Evolutionary conservation across 371 early-diverging fungal species (phyloP).

Genomic region (Syncephalastrum contaminatum): DNA sequence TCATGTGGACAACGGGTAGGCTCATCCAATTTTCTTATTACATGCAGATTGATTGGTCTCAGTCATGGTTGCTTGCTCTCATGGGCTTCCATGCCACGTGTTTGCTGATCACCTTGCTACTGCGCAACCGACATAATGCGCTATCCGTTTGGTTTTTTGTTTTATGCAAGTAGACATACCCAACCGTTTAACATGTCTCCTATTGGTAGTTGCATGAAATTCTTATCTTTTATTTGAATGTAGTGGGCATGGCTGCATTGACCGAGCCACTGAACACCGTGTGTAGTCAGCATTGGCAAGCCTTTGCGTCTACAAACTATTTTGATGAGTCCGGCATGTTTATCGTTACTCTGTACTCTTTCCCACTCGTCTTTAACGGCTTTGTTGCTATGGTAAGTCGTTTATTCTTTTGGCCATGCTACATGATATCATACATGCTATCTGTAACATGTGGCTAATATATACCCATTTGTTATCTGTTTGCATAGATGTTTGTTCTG

Average conservation of each 20-base stretch:
- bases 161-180: conserved; percentile 22
- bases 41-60: conserved; percentile 48
- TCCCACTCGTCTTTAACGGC: conserved; percentile 43
- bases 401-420: background rate
- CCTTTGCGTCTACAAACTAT: conserved; percentile 39
- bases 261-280: conserved; percentile 43
- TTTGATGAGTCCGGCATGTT: conserved; percentile 50
- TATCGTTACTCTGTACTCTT: conserved; percentile 41
- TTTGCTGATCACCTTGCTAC: conserved; percentile 18
- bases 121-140: conserved; percentile 27
- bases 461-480: conserved; percentile 2
- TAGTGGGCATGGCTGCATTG: conserved; percentile 40
- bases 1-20: background rate
- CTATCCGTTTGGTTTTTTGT: conserved; percentile 34
- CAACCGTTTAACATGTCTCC: background rate
- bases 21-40: background rate
- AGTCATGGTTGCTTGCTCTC: conserved; percentile 36
- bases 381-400: conserved; percentile 38
- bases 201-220: background rate
- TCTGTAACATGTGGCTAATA: background rate
- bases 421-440: background rate
- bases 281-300: conserved; percentile 28
- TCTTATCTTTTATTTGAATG: background rate
- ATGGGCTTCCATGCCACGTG: conserved; percentile 38
- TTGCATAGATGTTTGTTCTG: conserved; percentile 30